phyloP scores from a whole-genome alignment of 2,329 filamentous ascomycete genomes.

The Sporothrix globosa region DNA sequence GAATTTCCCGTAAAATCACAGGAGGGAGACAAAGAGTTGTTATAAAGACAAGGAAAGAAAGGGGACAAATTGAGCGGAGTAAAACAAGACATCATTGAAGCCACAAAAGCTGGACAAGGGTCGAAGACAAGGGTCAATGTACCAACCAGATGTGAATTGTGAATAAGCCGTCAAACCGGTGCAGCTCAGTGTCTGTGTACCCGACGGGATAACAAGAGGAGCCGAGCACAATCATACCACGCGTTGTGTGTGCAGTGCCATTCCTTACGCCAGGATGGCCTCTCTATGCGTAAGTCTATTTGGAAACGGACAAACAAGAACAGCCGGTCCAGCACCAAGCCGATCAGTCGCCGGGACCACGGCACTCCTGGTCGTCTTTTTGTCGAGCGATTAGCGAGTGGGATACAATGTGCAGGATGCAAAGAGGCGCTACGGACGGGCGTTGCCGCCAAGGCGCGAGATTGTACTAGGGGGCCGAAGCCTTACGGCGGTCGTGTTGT shows the following conservation, averaged over 20 bases:
- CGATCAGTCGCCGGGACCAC: not conserved
- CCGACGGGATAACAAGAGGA: constrained; percentile 21
- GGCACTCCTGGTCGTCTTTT: not conserved
- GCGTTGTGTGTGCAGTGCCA: not conserved
- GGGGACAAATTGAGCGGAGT: not conserved
- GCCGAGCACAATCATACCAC: constrained; percentile 12
- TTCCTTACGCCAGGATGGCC: not conserved
- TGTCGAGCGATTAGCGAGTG: not conserved
- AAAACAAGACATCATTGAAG: not conserved
- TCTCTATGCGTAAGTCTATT: not conserved
- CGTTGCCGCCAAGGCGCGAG: constrained; percentile 20
- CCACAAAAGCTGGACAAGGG: not conserved
- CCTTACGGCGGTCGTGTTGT: not conserved
- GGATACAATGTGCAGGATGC: constrained; percentile 15
- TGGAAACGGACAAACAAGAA: not conserved
- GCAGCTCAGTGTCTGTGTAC: constrained; percentile 9
- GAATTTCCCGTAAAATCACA: not conserved
- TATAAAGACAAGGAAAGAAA: not conserved
- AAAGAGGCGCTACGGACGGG: not conserved
- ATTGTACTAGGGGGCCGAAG: constrained; percentile 6
- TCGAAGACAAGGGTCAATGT: not conserved
- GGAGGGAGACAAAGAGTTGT: not conserved
- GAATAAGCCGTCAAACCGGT: constrained; percentile 9
- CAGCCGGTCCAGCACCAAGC: constrained; percentile 1
- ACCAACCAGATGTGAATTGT: constrained; percentile 1